phyloP scores from a whole-genome alignment of 768 basidiomycete species.

The Wakefieldia striispora region DNA sequence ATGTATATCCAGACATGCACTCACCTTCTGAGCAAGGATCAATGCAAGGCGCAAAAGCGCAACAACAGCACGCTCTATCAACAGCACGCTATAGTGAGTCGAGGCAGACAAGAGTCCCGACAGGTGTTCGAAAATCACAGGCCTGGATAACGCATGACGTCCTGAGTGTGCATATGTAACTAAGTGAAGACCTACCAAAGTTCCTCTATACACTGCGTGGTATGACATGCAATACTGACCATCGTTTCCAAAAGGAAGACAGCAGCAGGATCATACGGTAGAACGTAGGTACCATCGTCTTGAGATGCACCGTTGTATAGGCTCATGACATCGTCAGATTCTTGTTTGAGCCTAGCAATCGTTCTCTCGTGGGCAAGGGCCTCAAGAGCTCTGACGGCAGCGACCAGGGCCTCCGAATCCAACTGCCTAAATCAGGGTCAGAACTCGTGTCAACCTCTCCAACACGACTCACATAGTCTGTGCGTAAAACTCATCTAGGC shows the following conservation, averaged over 20 bases:
- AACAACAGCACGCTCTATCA: slow-evolving; percentile 93
- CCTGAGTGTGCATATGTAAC: neutral
- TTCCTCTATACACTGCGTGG: slow-evolving; percentile 77
- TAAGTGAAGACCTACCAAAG: slow-evolving; percentile 62
- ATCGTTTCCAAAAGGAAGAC: slow-evolving; percentile 94
- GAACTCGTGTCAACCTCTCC: neutral
- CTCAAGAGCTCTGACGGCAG: slow-evolving; percentile 83
- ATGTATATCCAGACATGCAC: slow-evolving; percentile 12
- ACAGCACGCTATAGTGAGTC: slow-evolving; percentile 79
- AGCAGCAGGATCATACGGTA: slow-evolving; percentile 94
- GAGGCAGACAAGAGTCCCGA: slow-evolving; percentile 76
- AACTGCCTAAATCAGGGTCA: slow-evolving; percentile 57
- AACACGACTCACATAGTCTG: slow-evolving; percentile 79
- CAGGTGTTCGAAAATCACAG: slow-evolving; percentile 91
- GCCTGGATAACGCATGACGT: slow-evolving; percentile 52
- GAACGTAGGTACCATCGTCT: slow-evolving; percentile 47
- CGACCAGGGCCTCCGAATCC: slow-evolving; percentile 73
- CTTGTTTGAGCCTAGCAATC: slow-evolving; percentile 71
- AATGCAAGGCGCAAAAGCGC: slow-evolving; percentile 82
- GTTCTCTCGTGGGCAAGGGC: slow-evolving; percentile 89
- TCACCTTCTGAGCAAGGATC: slow-evolving; percentile 76
- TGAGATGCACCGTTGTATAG: slow-evolving; percentile 33
- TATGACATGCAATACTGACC: slow-evolving; percentile 82
- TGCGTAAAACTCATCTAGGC: slow-evolving; percentile 89
- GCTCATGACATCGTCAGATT: slow-evolving; percentile 54